A percentile compares a stretch with the other conserved stretches of the same genome.
Conservation (phyloP, 73 alveolate species). For the Symbiodinium natans region DNA sequence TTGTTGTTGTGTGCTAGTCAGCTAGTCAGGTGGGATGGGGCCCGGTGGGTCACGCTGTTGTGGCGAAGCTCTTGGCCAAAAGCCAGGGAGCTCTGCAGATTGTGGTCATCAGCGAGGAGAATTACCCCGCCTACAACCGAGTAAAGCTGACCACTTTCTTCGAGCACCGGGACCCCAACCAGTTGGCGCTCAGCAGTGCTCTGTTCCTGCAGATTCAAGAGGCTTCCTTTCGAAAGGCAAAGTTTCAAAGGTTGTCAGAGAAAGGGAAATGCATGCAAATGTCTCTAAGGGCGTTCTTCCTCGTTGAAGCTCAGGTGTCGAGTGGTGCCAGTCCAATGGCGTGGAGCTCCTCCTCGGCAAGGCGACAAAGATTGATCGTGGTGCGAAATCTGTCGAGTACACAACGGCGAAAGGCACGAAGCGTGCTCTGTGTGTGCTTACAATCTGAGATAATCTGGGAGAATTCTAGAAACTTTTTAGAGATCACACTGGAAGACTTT, state of each 20-base stretch:
- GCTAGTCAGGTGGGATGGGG: conserved; percentile 79
- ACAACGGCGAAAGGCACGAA: conserved; percentile 11
- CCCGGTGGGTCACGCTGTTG: conserved; percentile 90
- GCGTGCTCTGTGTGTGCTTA: not conserved
- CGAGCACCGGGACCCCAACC: conserved; percentile 93
- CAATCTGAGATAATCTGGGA: too few relatives aligned
- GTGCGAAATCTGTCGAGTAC: conserved; percentile 36
- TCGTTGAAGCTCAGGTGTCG: conserved; percentile 8
- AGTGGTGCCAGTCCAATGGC: conserved; percentile 87
- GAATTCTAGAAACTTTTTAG: too few relatives aligned
- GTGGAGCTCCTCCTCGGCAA: conserved; percentile 79
- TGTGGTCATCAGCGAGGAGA: conserved; percentile 56
- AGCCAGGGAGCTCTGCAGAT: conserved; percentile 43
- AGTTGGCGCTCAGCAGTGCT: conserved; percentile 78
- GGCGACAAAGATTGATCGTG: conserved; percentile 47
- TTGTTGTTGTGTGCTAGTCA: not conserved
- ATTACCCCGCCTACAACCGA: not conserved
- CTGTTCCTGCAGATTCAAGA: not conserved
- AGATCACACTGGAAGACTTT: too few relatives aligned
- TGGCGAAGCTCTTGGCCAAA: conserved; percentile 62
- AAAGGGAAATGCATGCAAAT: not conserved
- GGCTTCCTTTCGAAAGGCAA: not conserved
- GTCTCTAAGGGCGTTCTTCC: not conserved
- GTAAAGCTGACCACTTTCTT: conserved; percentile 93
- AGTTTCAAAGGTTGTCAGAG: not conserved